Base-by-base conservation (phyloP, 192 early-diverging fungal genomes). In the Backusella psychrophila region DNA sequence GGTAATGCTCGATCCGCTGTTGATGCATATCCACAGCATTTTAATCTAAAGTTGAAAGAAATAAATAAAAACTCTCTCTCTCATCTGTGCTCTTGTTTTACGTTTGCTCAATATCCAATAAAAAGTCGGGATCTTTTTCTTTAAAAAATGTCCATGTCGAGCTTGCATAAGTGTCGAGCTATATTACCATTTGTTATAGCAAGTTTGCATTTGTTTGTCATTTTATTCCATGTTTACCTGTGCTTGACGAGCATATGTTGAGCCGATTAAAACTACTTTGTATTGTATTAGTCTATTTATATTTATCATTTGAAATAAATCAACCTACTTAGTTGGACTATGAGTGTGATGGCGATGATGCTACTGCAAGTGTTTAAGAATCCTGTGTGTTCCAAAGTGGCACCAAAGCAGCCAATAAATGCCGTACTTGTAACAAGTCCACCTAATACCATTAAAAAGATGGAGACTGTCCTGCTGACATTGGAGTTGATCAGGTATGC, bases 1-100 rank as follows among this genome's bases (percentile, higher is more conserved):
- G 75, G 69, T 9, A 71, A 17, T 8, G 75, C 44, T 77, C 75
- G 15, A 71, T 77, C 75, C 0, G 9, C 11, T 38, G 35, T 14
- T 29, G 75, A 71, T 52, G 42, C 39, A 34, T 77, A 77, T 56
- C 75, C 75, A 31, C 75, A 77, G 34, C 75, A 77, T 14, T 77
- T 35, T 6, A 71, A 71, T 31, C 75, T 77, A 69, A 7, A 69
- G 29, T 39, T 35, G 17, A 70, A 14, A 53, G 1, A 33, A 33
- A 33, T 33, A 33, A 33, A 33, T 33, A 33, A 33, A 33, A 33
- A 1, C 29, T 29, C 29, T 29, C 31, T 31, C 3, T 33, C 33
- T 33, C 33, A 33, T 33, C 33, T 3, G 33, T 33, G 33, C 33
- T 33, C 33, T 33, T 33, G 33, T 3, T 33, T 77, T 65, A 71